Evolutionary conservation across 2,329 filamentous ascomycete species (phyloP).

Genomic region (Fusarium sp.): DNA sequence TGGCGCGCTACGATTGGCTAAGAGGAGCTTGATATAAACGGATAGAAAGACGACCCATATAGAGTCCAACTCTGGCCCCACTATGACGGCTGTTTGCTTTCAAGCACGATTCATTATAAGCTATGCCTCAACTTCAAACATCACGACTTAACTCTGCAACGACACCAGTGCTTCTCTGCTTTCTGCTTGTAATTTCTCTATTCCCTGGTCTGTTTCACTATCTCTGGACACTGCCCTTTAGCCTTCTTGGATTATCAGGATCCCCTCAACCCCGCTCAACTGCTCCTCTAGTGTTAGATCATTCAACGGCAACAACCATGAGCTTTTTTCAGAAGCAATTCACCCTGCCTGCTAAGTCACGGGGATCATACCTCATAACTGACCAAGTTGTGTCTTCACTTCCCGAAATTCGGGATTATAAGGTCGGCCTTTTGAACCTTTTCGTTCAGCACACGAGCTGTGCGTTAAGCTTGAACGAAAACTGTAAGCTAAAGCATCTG

Average conservation of each 20-base stretch:
- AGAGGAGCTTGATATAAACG: conserved; percentile 9
- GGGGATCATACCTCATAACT: conserved; percentile 92
- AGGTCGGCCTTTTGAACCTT: conserved; percentile 85
- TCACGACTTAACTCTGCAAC: conserved; percentile 52
- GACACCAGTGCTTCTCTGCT: conserved; percentile 57
- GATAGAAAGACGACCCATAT: conserved; percentile 14
- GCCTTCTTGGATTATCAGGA: conserved; percentile 52
- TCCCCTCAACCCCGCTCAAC: conserved; percentile 47
- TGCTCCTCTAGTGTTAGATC: conserved; percentile 40
- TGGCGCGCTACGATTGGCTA: conserved; percentile 33
- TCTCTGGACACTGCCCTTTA: conserved; percentile 62
- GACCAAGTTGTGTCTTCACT: conserved; percentile 76
- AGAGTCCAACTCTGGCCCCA: conserved; percentile 46
- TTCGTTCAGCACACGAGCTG: conserved; percentile 97
- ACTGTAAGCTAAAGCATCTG: conserved; percentile 62
- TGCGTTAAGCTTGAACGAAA: conserved; percentile 92
- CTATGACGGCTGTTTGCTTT: conserved; percentile 34
- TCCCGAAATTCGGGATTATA: conserved; percentile 85
- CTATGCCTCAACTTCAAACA: conserved; percentile 60
- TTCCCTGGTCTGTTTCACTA: conserved; percentile 66
- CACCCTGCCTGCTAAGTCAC: conserved; percentile 78
- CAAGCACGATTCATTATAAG: conserved; percentile 32
- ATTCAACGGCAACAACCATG: conserved; percentile 57
- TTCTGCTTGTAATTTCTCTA: conserved; percentile 62
- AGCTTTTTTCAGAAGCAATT: conserved; percentile 90